Evolutionary conservation across 192 early-diverging fungal genomes (phyloP).

Genomic region (Obelidium mucronatum): DNA sequence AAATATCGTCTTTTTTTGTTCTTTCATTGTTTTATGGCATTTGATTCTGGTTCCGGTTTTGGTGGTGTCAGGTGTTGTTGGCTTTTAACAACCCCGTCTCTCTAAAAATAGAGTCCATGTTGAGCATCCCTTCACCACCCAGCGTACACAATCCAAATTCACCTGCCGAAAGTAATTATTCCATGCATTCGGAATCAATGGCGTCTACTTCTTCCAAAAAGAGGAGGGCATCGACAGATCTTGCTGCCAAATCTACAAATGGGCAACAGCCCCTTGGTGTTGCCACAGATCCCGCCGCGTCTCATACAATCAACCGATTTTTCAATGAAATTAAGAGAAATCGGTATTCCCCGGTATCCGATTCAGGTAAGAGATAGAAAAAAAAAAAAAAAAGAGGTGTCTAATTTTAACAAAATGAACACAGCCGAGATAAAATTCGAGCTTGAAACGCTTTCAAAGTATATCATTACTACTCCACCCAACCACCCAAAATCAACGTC

Average conservation of each 20-base stretch:
- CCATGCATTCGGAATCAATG: not conserved
- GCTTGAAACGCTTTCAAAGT: not conserved
- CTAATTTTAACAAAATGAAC: too few relatives aligned
- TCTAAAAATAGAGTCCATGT: not conserved
- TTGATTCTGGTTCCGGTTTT: too few relatives aligned
- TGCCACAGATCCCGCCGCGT: not conserved
- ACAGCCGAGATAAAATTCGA: not conserved
- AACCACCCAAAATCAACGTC: not conserved
- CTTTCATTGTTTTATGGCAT: too few relatives aligned
- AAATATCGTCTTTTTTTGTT: too few relatives aligned
- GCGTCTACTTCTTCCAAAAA: not conserved
- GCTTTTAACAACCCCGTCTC: not conserved
- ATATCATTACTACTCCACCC: not conserved
- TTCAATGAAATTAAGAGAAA: slow-evolving; percentile 3
- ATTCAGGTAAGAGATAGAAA: not conserved
- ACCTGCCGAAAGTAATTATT: not conserved
- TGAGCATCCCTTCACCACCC: too few relatives aligned
- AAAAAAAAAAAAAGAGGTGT: too few relatives aligned
- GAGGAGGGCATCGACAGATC: not conserved
- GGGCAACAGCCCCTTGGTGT: too few relatives aligned
- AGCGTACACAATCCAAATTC: too few relatives aligned
- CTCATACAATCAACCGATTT: not conserved
- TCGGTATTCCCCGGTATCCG: not conserved
- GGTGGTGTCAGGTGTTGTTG: too few relatives aligned
- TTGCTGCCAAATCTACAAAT: too few relatives aligned